phyloP scores from a whole-genome alignment of 2,329 filamentous ascomycete genomes.

The Dothistroma septosporum region DNA sequence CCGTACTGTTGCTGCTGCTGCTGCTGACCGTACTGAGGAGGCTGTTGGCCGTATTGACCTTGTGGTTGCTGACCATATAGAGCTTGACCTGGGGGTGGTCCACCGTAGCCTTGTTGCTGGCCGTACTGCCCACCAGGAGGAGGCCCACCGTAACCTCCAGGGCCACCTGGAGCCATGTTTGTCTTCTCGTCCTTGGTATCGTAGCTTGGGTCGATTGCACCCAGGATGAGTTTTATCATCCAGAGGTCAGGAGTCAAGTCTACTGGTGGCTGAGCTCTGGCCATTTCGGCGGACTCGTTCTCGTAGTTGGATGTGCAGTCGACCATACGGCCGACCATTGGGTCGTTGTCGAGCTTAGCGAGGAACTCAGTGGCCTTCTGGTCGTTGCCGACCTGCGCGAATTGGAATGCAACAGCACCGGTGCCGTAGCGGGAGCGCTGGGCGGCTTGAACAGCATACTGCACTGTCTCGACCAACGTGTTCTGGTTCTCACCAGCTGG shows the following conservation, averaged over 20 bases:
- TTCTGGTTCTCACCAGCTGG: slow-evolving; percentile 59
- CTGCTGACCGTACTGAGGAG: slow-evolving; percentile 24
- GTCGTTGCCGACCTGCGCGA: slow-evolving; percentile 66
- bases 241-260: slow-evolving; percentile 62
- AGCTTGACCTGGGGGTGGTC: slow-evolving; percentile 18
- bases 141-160: slow-evolving; percentile 32
- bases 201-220: slow-evolving; percentile 62
- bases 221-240: slow-evolving; percentile 64
- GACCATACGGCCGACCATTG: slow-evolving; percentile 56
- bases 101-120: slow-evolving; percentile 27
- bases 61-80: slow-evolving; percentile 12
- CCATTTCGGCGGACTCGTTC: slow-evolving; percentile 64
- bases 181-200: slow-evolving; percentile 61
- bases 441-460: slow-evolving; percentile 51
- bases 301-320: slow-evolving; percentile 69
- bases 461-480: slow-evolving; percentile 56
- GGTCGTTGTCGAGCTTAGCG: slow-evolving; percentile 60
- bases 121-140: slow-evolving; percentile 33
- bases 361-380: slow-evolving; percentile 61
- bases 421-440: slow-evolving; percentile 50
- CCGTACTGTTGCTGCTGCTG: slow-evolving; percentile 8
- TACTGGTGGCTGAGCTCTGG: slow-evolving; percentile 57
- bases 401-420: slow-evolving; percentile 60
- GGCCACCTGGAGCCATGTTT: slow-evolving; percentile 28
- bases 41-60: slow-evolving; percentile 20